These are phyloP conservation scores for Beauveria sp. DNA, from an alignment of 2,329 filamentous ascomycete species.

Conservation along the genomic window DNA sequence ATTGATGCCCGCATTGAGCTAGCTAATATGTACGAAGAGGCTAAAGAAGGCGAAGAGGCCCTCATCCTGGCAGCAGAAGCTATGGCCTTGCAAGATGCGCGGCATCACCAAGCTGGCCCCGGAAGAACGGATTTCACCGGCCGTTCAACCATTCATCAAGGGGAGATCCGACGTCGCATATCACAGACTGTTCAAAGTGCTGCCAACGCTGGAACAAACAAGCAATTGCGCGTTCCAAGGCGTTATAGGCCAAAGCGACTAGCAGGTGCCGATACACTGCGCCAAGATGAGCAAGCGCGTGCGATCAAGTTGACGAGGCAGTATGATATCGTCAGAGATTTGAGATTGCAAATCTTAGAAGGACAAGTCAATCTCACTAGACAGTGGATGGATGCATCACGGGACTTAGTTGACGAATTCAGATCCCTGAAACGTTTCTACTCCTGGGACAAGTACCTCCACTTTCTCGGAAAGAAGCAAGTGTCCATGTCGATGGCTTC, in stretches of 20 bases:
- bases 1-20: slow-evolving; percentile 73
- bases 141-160: not conserved
- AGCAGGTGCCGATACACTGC: slow-evolving; percentile 35
- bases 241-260: slow-evolving; percentile 40
- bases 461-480: slow-evolving; percentile 40
- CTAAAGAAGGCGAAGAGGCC: slow-evolving; percentile 66
- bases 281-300: slow-evolving; percentile 36
- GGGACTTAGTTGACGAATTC: slow-evolving; percentile 55
- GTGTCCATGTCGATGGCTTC: slow-evolving; percentile 16
- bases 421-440: slow-evolving; percentile 57
- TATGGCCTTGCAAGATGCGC: slow-evolving; percentile 52
- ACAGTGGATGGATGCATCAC: slow-evolving; percentile 52
- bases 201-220: not conserved
- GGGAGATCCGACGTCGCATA: not conserved
- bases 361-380: slow-evolving; percentile 36
- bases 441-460: slow-evolving; percentile 57
- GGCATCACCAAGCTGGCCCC: slow-evolving; percentile 24
- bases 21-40: slow-evolving; percentile 75
- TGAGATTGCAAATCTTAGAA: slow-evolving; percentile 34
- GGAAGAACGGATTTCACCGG: not conserved
- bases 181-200: not conserved
- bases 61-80: slow-evolving; percentile 71
- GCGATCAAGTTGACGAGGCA: slow-evolving; percentile 31
- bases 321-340: slow-evolving; percentile 36
- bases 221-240: slow-evolving; percentile 21